Conservation (phyloP, 73 alveolate species). For the Blepharisma stoltei region DNA sequence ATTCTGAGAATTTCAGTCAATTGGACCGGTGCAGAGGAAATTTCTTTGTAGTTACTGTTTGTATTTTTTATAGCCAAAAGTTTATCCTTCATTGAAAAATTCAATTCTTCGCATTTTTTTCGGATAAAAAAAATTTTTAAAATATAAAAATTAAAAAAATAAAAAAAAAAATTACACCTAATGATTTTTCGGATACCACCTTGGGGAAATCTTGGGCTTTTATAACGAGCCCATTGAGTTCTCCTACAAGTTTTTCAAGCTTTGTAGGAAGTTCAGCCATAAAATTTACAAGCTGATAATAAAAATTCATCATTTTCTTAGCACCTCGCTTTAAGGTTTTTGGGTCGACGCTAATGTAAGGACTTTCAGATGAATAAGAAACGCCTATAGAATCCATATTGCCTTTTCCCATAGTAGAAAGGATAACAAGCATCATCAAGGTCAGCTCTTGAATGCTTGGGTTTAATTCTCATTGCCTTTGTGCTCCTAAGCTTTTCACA, state of each 20-base stretch:
- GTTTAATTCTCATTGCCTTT: not conserved
- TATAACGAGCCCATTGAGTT: not conserved
- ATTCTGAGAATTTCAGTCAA: constrained; percentile 7
- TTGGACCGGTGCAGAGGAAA: not conserved
- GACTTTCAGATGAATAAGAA: not conserved
- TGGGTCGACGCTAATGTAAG: not conserved
- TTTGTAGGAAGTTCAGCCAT: constrained; percentile 5
- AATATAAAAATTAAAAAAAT: too few relatives aligned
- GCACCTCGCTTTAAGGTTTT: not conserved
- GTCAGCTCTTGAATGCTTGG: constrained; percentile 11
- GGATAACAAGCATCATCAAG: constrained; percentile 5
- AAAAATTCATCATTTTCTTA: not conserved
- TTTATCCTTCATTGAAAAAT: constrained; percentile 9
- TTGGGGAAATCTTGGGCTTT: not conserved
- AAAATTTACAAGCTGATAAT: not conserved
- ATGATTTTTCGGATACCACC: not conserved
- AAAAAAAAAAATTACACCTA: too few relatives aligned
- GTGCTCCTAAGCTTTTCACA: constrained; percentile 10
- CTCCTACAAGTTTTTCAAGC: not conserved
- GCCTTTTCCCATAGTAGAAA: constrained; percentile 7
- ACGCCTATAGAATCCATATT: not conserved
- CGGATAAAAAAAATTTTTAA: too few relatives aligned
- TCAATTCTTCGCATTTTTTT: not conserved
- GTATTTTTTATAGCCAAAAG: not conserved
- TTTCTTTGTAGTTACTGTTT: not conserved